Evolutionary conservation across 208 protist genomes (phyloP).

Genomic region (Angomonas deanei): DNA sequence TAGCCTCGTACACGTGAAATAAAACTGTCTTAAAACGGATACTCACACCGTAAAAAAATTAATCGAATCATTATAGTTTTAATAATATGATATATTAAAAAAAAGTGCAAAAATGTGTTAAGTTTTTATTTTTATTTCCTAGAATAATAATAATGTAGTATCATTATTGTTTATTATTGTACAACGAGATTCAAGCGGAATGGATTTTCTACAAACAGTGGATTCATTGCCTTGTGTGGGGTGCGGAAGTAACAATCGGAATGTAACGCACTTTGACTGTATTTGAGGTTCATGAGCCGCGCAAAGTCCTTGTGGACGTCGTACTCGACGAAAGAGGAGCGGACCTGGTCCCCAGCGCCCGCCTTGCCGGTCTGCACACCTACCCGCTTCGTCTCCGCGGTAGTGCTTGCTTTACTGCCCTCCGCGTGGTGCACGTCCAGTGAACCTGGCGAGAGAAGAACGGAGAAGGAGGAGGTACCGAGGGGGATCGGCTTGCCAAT

Average conservation of each 20-base stretch:
- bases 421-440: constrained; percentile 3
- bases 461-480: constrained; percentile 93
- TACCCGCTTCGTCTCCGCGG: constrained; percentile 9
- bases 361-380: neutral
- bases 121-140: neutral
- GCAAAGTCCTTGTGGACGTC: neutral
- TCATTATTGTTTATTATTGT: neutral
- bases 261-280: neutral
- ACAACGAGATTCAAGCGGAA: constrained; percentile 36
- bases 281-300: neutral
- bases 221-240: neutral
- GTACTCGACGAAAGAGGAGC: neutral
- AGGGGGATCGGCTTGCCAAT: constrained; percentile 96
- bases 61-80: no score
- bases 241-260: neutral
- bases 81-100: no score
- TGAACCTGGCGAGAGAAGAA: constrained; percentile 57
- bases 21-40: no score
- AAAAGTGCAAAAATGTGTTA: no score
- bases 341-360: neutral
- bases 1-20: no score
- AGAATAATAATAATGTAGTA: neutral
- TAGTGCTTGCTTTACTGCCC: neutral
- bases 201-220: constrained; percentile 24
- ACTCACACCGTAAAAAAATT: no score